Evolutionary conservation across 2,329 filamentous ascomycete genomes (phyloP), one percentile per base, ranked within the genome.

Genomic region (Tolypocladium cylindrosporum): DNA sequence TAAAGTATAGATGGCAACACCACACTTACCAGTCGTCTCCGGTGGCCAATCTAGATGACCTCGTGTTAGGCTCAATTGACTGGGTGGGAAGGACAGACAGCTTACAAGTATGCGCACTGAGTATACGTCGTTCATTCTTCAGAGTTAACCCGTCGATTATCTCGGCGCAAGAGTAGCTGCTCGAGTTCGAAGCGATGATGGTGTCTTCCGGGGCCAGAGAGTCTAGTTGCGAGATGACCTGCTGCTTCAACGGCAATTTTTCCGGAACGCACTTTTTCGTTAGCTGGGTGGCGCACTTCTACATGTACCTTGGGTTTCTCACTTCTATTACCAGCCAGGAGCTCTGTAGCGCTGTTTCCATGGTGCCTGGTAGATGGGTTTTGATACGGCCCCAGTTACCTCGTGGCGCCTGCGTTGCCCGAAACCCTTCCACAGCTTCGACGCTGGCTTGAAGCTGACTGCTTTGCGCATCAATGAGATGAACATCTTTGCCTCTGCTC

Each of bases 161-260:
- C 55, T 78, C 75, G 0, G 67, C 66, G 24, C 74, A 76, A 8
- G 71, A 70, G 60, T 76, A 77, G 55, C 75, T 78, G 58, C 75
- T 77, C 1, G 77, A 79, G 56, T 79, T 79, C 0, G 75, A 77
- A 0, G 74, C 76, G 51, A 79, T 71, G 7, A 78, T 73, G 0
- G 71, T 71, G 1, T 71, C 67, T 0, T 65, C 58, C 0, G 66
- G 62, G 0, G 75, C 69, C 1, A 73, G 53, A 1, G 66, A 58
- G 60, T 78, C 77, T 2, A 79, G 65, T 27, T 77, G 63, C 0
- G 59, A 50, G 31, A 79, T 70, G 5, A 76, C 65, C 2, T 67
- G 62, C 52, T 65, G 70, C 60, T 79, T 79, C n/a, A 77, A 63
- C 0, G 65, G 48, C 9, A 79, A 63, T 34, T 68, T 67, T 60